Base-by-base conservation (phyloP, 495 filamentous ascomycete species). In the Haplographium delicatum region DNA sequence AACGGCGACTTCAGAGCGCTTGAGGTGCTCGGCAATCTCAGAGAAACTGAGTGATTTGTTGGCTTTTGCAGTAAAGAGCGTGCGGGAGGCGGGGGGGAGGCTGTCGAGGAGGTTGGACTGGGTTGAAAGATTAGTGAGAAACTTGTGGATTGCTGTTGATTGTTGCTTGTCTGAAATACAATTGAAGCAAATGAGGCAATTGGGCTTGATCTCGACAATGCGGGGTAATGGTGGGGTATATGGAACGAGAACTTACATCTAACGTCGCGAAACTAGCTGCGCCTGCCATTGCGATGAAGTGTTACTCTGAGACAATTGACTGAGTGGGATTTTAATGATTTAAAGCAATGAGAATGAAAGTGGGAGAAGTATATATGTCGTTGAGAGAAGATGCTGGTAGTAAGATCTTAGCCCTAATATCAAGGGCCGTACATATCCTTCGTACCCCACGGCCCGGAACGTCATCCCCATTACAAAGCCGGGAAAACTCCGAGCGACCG, bases 21-120 rank as follows among this genome's bases (percentile, higher is more conserved):
- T 86, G 35, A 97, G 76, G 20, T 83, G 66, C 54, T 80, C 62
- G 19, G 79, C 89, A 62, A 98, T 93, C 18, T 78, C 64, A 60
- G 89, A 88, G 58, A 98, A 98, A 65, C 76, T 86, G 23, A 95
- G 74, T 42, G 79, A 73, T 58, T 82, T 81, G 27, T 65, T 58
- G 24, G 88, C 82, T 68, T 98, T 98, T 53, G 86, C 88, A 11
- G 78, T 71, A 74, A 98, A 96, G 60, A 98, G 88, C 18, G 83
- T 81, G 35, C 74, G 67, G 6, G 85, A 80, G 50, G 85, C 79
- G n/a, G 70, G 59, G 10, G 90, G 86, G 33, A 94, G 82, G 53
- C 68, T 58, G 54, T 66, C 62, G 28, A 61, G 59, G 13, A 75
- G 63, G 33, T 68, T 68, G 47, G 62, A 56, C 69, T 78, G 48